Evolutionary conservation across 1,284 basidiomycete species (phyloP).

Genomic region (Leccinum subfulvum): DNA sequence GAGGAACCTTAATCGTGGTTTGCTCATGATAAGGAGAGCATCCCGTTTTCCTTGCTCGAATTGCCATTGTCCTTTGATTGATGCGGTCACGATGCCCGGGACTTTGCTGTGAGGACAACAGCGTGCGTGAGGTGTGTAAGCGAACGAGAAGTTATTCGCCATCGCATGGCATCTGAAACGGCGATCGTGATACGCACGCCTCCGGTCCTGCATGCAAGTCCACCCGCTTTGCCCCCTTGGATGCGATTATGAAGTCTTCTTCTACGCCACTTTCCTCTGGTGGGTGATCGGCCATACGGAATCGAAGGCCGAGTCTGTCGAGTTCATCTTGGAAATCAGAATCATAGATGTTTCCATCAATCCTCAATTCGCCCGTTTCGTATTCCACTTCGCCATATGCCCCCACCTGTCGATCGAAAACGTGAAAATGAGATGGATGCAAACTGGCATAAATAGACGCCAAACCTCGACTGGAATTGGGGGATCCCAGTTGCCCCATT

Average conservation of each 20-base stretch:
- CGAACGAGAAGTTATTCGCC: background rate
- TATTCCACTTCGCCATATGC: constrained; percentile 22
- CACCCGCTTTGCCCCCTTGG: constrained; percentile 19
- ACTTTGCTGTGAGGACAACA: constrained; percentile 10
- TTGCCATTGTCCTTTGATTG: constrained; percentile 30
- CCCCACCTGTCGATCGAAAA: constrained; percentile 22
- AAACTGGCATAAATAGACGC: background rate
- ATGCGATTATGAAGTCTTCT: constrained; percentile 23
- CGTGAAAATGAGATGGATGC: background rate
- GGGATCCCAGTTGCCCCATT: constrained; percentile 35
- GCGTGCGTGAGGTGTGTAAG: background rate
- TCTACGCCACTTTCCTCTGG: constrained; percentile 18
- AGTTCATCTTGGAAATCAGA: constrained; percentile 19
- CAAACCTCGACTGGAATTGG: constrained; percentile 25
- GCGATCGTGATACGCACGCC: constrained; percentile 15
- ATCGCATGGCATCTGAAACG: background rate
- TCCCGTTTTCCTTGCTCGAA: constrained; percentile 28
- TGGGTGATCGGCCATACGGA: constrained; percentile 15
- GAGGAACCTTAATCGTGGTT: constrained; percentile 22
- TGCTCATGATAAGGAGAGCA: constrained; percentile 28
- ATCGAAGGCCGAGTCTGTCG: background rate
- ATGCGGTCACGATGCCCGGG: constrained; percentile 22
- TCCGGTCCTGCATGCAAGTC: constrained; percentile 9
- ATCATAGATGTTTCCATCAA: constrained; percentile 27
- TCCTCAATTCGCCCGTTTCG: constrained; percentile 22